Percentiles rank a stretch among this genome's conserved stretches.
Evolutionary conservation across 352 stramenopile genomes (phyloP).

Genomic region (Globisporangium paroecandrum): DNA sequence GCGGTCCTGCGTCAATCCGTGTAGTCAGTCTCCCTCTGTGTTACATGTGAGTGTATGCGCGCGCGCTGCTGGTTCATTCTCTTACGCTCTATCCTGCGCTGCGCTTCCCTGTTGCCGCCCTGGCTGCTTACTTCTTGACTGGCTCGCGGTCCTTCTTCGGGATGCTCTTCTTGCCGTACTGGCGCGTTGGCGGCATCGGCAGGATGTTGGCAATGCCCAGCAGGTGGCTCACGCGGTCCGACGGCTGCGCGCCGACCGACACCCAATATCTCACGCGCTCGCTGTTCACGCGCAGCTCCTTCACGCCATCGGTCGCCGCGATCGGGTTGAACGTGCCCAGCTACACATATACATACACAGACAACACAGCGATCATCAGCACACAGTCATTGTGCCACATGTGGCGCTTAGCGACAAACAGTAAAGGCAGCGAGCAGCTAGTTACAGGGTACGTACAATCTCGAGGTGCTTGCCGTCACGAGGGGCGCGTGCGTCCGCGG

Average conservation of each 20-base stretch:
- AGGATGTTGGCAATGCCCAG: constrained; percentile 81
- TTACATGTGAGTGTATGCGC: neutral
- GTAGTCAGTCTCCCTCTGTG: neutral
- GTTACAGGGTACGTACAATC: constrained; percentile 52
- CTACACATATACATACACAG: constrained; percentile 22
- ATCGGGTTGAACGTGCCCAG: constrained; percentile 88
- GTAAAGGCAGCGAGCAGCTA: neutral
- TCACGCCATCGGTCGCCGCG: constrained; percentile 75
- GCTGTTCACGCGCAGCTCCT: constrained; percentile 86
- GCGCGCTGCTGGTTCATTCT: neutral
- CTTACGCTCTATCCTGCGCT: constrained; percentile 1
- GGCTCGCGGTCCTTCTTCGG: constrained; percentile 77
- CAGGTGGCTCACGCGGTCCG: constrained; percentile 77
- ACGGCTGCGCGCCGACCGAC: constrained; percentile 83
- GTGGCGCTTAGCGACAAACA: neutral
- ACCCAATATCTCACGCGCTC: constrained; percentile 87
- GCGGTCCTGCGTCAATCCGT: no score
- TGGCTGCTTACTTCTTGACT: constrained; percentile 31
- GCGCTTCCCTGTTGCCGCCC: neutral
- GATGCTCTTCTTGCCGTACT: constrained; percentile 84
- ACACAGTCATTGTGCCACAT: neutral
- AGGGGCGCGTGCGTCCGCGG: constrained; percentile 73
- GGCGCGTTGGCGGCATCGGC: constrained; percentile 76
- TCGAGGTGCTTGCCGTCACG: constrained; percentile 85
- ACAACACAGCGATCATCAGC: neutral